Base-by-base conservation (phyloP, 2,329 filamentous ascomycete species). In the Hyphodiscus sp. region DNA sequence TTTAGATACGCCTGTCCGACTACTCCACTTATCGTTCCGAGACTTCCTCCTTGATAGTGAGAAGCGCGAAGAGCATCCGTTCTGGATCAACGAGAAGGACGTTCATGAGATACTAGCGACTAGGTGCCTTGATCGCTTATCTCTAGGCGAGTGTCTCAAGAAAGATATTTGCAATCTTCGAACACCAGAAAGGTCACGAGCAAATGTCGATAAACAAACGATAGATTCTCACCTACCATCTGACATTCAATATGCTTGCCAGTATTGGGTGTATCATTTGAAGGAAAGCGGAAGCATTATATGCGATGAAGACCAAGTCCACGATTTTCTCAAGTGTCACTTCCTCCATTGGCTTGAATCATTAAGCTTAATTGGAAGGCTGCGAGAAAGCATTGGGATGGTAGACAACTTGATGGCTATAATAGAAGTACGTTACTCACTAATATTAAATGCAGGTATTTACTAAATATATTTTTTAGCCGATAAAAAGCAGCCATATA, bases 201-300 rank as follows among this genome's bases (percentile, higher is more conserved):
- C 55, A 5, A 57, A 64, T 9, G 55, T 71, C 11, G 54, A 63
- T 23, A 48, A 46, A 11, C 20, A 56, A 23, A 55, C 43, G 38
- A 61, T 69, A 29, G 59, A 59, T 42, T 52, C 41, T 44, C 60
- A 6, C 56, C 57, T 67, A 38, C 60, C 68, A 11, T 29, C 61
- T 13, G 63, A 68, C 7, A 30, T 72, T 18, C 61, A 66, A 51
- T 77, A 76, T 63, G 71, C 70, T 15, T 73, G 69, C 57, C 62
- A 61, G 1, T 71, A 73, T 55, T 76, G 70, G 71, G 59, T 64
- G 0, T 53, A 67, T n/a, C 72, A 74, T 50, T 51, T 63, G 11
- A 53, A 66, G 55, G 54, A 63, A 42, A 65, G 65, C 58, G 58
- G 54, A 47, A 44, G 54, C 48, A 58, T 59, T 45, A 63, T 70